Evolutionary conservation across 805 yeast species (phyloP).

Genomic region (Hanseniaspora vineae): DNA sequence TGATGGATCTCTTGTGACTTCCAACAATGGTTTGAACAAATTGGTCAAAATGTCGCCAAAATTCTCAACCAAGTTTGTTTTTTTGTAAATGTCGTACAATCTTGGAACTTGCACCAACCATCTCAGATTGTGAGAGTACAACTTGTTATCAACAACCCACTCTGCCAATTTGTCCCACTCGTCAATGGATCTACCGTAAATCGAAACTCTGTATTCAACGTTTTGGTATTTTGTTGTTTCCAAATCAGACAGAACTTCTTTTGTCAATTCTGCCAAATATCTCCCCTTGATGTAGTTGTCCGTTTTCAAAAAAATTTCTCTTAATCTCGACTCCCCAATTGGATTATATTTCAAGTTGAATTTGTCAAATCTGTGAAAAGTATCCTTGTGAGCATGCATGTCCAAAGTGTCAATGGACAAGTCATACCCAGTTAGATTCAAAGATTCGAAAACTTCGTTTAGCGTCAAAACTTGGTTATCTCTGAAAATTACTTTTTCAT

Average conservation of each 20-base stretch:
- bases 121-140: constrained; percentile 85
- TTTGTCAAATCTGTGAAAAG: constrained; percentile 95
- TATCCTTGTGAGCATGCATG: constrained; percentile 98
- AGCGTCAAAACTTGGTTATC: constrained; percentile 82
- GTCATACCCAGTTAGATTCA: constrained; percentile 87
- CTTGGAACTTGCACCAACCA: constrained; percentile 97
- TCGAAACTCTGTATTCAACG: constrained; percentile 91
- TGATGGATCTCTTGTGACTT: constrained; percentile 74
- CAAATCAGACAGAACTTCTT: constrained; percentile 86
- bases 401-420: constrained; percentile 92
- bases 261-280: constrained; percentile 86
- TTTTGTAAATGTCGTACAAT: constrained; percentile 78
- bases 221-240: constrained; percentile 94
- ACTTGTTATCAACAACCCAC: constrained; percentile 90
- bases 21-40: constrained; percentile 77
- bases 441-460: constrained; percentile 81
- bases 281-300: constrained; percentile 84
- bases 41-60: constrained; percentile 73
- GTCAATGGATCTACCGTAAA: constrained; percentile 76
- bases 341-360: constrained; percentile 96
- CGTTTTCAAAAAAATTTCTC: constrained; percentile 92
- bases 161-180: constrained; percentile 95
- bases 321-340: constrained; percentile 90
- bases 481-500: constrained; percentile 86
- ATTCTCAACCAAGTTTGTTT: constrained; percentile 49